Evolutionary conservation across 163 green algal species (phyloP), one percentile per base, ranked within the genome.

Genomic region (Chloromonas sp.): DNA sequence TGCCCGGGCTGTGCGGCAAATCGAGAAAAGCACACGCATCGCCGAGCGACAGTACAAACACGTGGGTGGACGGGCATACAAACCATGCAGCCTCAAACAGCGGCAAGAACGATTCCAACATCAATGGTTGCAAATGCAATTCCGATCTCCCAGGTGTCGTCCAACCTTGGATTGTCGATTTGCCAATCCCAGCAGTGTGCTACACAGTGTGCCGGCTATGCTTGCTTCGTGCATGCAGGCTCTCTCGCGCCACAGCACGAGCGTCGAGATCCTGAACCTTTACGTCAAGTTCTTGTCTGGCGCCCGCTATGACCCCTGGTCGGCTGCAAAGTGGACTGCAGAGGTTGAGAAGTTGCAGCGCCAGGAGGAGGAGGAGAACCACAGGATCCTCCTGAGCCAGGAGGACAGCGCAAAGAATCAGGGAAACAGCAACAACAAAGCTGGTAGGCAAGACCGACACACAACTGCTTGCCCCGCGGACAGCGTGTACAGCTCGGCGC

Each of bases 211-310:
- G 11, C 8, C 66, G 8, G 11, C 66, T 76, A 11, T 11, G 11
- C 66, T 11, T 76, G 66, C 8, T 11, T 8, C 66, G 11, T 36
- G 66, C 66, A 76, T 76, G 66, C 8, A 8, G 8, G 5, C 66
- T 11, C 71, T 79, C 13, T 58, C 71, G 81, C 84, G 84, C 58
- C 90, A 90, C 81, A 87, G 86, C n/a, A 85, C 61, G 36, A 88
- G 85, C 60, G 86, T 84, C 13, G 86, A 88, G 71, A 83, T 92
- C 76, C 82, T 92, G 74, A 84, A 86, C 60, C 60, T 88, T 1
- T 92, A 92, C 79, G 84, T 74, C 1, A 82, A 84, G 58, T 89
- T 87, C 81, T 83, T 87, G 78, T 74, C 86, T 74, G 85, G 81
- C 70, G 81, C 84, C 2, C 61, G 71, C 60, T 86, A 89, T 61